phyloP scores from a whole-genome alignment of 2,329 filamentous ascomycete genomes.

The Coleophoma crateriformis region DNA sequence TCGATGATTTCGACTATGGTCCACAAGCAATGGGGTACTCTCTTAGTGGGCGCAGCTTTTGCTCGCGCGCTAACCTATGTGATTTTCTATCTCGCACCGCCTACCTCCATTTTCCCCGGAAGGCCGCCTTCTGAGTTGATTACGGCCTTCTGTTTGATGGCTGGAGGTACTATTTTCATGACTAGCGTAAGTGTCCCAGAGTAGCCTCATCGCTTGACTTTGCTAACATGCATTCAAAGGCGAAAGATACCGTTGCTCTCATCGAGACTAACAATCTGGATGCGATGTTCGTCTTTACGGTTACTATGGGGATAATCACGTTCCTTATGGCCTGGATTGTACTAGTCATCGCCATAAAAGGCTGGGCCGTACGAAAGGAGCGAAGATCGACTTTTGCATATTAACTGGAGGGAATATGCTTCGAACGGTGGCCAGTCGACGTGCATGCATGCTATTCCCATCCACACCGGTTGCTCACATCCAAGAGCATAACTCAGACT shows the following conservation, averaged over 20 bases:
- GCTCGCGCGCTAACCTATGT: conserved; percentile 77
- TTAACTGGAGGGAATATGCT: background rate
- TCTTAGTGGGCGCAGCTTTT: conserved; percentile 76
- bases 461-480: too few relatives aligned
- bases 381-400: conserved; percentile 3
- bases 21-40: conserved; percentile 87
- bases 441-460: too few relatives aligned
- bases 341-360: conserved; percentile 75
- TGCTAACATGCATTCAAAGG: conserved; percentile 34
- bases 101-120: conserved; percentile 72
- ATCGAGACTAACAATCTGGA: conserved; percentile 75
- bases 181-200: conserved; percentile 58
- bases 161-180: conserved; percentile 90
- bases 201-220: background rate
- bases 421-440: too few relatives aligned
- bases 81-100: conserved; percentile 72
- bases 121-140: conserved; percentile 89
- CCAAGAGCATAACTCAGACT: too few relatives aligned
- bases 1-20: conserved; percentile 87
- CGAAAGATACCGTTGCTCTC: conserved; percentile 68
- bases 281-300: conserved; percentile 90
- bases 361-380: conserved; percentile 63
- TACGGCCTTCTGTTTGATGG: conserved; percentile 77
- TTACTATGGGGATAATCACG: conserved; percentile 77
- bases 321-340: conserved; percentile 84